Conservation (phyloP, 164 flowering plant species). For the Sedum album region DNA sequence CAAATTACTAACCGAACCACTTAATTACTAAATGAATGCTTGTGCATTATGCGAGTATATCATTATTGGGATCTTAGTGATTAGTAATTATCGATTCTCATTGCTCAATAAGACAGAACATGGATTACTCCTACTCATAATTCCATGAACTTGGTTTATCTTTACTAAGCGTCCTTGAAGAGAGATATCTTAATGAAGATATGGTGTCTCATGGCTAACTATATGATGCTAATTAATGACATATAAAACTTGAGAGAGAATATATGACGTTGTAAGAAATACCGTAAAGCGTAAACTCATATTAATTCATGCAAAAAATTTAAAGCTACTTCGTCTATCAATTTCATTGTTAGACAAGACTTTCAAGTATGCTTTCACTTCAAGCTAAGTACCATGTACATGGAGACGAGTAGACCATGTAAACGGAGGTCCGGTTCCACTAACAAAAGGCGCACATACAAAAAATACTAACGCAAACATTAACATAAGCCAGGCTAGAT, state of each 20-base stretch:
- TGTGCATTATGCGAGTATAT: background rate
- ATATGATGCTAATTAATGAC: slow-evolving; percentile 2
- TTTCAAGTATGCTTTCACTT: background rate
- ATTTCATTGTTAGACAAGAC: background rate
- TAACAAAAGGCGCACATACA: background rate
- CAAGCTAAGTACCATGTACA: background rate
- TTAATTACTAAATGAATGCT: background rate
- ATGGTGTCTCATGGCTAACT: background rate
- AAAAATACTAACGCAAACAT: background rate
- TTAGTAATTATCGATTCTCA: background rate
- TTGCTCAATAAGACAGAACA: background rate
- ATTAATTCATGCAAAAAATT: background rate
- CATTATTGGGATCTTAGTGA: background rate
- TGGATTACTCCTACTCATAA: no score
- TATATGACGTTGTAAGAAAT: no score
- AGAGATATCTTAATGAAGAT: no score
- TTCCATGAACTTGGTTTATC: no score
- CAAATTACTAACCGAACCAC: background rate
- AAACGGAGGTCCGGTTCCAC: slow-evolving; percentile 1
- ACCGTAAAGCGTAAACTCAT: background rate
- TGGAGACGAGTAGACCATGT: background rate
- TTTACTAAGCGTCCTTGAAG: background rate
- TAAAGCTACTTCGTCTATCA: background rate
- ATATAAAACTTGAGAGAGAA: background rate
- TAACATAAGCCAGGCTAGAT: background rate